Evolutionary conservation across 2,329 filamentous ascomycete species (phyloP).

Genomic region (Dactylellina haptotyla): DNA sequence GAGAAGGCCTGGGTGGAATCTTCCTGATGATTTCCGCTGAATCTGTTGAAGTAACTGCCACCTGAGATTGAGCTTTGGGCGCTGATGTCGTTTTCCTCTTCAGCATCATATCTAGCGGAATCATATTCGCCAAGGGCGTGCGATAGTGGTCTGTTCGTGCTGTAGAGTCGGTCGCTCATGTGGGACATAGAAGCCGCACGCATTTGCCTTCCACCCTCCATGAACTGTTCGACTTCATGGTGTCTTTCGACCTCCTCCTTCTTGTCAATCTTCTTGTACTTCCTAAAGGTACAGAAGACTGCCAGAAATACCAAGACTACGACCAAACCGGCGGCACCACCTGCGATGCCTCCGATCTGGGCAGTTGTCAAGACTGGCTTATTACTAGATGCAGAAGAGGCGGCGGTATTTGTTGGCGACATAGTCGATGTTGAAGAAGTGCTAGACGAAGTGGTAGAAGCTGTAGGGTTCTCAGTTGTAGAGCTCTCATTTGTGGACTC

Average conservation of each 20-base stretch:
- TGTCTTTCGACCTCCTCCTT: constrained; percentile 31
- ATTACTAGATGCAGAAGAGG: constrained; percentile 7
- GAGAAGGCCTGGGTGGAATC: constrained; percentile 42
- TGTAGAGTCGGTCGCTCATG: constrained; percentile 48
- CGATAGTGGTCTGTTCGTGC: constrained; percentile 46
- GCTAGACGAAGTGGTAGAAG: not conserved
- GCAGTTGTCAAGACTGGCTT: constrained; percentile 18
- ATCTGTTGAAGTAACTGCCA: constrained; percentile 45
- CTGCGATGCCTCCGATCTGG: constrained; percentile 45
- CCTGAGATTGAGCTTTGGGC: constrained; percentile 9
- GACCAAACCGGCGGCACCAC: constrained; percentile 29
- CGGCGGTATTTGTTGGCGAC: constrained; percentile 18
- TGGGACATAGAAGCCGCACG: constrained; percentile 41
- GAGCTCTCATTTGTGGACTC: not conserved
- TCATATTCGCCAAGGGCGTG: constrained; percentile 51
- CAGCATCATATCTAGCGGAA: constrained; percentile 28
- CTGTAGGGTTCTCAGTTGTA: not conserved
- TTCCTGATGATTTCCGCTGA: constrained; percentile 48
- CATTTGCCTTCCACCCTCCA: constrained; percentile 51
- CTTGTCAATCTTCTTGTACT: constrained; percentile 58
- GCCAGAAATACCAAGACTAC: constrained; percentile 7
- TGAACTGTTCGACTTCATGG: constrained; percentile 35
- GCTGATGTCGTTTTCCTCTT: constrained; percentile 6
- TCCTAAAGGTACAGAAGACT: constrained; percentile 23
- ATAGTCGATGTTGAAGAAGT: constrained; percentile 1